Evolutionary conservation across 768 basidiomycete genomes (phyloP).

Genomic region (Lentinula sp.): DNA sequence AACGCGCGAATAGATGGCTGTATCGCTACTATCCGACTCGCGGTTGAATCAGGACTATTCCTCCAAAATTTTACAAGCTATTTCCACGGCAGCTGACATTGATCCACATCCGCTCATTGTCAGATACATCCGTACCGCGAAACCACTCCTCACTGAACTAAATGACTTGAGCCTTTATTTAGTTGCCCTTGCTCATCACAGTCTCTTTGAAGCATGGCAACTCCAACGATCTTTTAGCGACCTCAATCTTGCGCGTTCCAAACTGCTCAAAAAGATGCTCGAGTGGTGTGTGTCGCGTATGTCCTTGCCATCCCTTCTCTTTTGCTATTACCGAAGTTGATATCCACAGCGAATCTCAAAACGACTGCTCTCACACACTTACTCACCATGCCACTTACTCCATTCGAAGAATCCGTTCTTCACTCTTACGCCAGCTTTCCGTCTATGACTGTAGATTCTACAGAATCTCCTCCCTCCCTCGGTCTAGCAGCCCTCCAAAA

Average conservation of each 20-base stretch:
- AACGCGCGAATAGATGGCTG: conserved; percentile 45
- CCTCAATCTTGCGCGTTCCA: conserved; percentile 40
- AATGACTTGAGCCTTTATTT: conserved; percentile 67
- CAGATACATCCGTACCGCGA: conserved; percentile 69
- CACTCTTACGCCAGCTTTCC: conserved; percentile 43
- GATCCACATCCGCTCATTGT: conserved; percentile 53
- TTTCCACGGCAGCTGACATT: conserved; percentile 38
- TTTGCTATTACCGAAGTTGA: conserved; percentile 3
- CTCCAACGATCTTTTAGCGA: conserved; percentile 71
- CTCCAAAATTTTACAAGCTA: conserved; percentile 70
- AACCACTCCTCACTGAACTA: conserved; percentile 63
- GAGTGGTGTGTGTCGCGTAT: conserved; percentile 67
- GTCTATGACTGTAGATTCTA: conserved; percentile 28
- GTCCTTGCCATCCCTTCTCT: conserved; percentile 19
- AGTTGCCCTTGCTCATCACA: conserved; percentile 58
- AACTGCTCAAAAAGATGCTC: conserved; percentile 53
- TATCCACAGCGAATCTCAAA: conserved; percentile 49
- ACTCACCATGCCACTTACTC: conserved; percentile 57
- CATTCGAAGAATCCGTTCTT: conserved; percentile 56
- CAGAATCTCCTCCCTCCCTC: conserved; percentile 35
- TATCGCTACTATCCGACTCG: conserved; percentile 66
- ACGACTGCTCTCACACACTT: conserved; percentile 53
- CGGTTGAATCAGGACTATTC: conserved; percentile 73
- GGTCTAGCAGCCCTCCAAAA: conserved; percentile 64
- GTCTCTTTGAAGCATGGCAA: conserved; percentile 67